Evolutionary conservation across 179 eudicot species (phyloP), one percentile per base, ranked within the genome.

Genomic region (Silene noctiflora): DNA sequence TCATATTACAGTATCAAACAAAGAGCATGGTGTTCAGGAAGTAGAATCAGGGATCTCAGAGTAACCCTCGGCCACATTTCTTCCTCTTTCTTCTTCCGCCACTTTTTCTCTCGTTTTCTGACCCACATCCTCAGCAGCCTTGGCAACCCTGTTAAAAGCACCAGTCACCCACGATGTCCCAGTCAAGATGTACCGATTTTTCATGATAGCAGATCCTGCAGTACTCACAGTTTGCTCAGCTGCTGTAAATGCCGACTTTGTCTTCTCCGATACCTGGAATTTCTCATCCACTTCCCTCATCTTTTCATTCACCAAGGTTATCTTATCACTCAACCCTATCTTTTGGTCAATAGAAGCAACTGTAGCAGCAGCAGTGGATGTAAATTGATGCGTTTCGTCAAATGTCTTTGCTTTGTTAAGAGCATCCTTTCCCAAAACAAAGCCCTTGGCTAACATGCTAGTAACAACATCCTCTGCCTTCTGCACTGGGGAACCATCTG

Each of bases 131-230:
- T 81, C 96, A 1, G 98, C 96, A 16, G 94, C 88, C 86, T 86
- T 92, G 17, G 86, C 78, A 46, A 86, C 96, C 85, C 76, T 77
- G 53, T 44, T 92, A 74, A 88, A 92, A 74, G 97, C 96, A 66
- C 98, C 96, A 7, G 94, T 79, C 16, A 88, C 96, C 98, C 98
- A 94, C 3, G 98, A 77, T n/a, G 96, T 75, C 39, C 97, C 98
- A 0, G 96, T 90, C 87, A 94, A 64, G n/a, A 92, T 75, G 70
- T 94, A 94, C 1, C 94, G 89, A 78, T 94, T 94, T 79, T 90
- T 92, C 94, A 94, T 90, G 39, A 92, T 81, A 46, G 92, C 87
- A 12, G 98, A 89, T 62, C 98, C 93, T 3, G 97, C 98, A 7
- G 39, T 84, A 59, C 88, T 89, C 21, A 90, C 96, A 1, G 86